Conservation (phyloP, 1,139 yeast species). For the Saccharomyces hybrid region DNA sequence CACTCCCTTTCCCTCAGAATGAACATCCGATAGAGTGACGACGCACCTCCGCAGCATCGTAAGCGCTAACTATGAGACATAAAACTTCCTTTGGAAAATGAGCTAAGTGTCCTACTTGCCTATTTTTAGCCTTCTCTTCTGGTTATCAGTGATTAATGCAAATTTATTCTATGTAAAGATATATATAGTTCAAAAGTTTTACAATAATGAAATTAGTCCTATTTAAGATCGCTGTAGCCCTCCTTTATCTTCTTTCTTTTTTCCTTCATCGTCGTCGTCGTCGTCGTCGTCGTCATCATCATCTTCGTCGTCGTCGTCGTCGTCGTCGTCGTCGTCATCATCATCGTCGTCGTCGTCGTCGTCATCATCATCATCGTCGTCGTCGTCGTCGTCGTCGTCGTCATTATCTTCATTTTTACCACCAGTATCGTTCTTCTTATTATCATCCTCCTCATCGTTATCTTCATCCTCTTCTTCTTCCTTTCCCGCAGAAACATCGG, state of each 20-base stretch:
- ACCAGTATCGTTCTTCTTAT: conserved; percentile 32
- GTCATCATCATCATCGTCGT: conserved; percentile 38
- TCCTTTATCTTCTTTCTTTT: neutral
- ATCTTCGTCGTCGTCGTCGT: conserved; percentile 29
- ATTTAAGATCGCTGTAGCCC: neutral
- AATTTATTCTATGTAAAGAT: neutral
- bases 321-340: conserved; percentile 31
- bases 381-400: conserved; percentile 36
- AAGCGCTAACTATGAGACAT: neutral
- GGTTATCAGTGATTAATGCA: neutral
- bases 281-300: conserved; percentile 14
- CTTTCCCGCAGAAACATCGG: conserved; percentile 73
- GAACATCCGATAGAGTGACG: neutral
- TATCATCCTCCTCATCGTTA: conserved; percentile 41
- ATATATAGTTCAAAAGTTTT: neutral
- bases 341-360: conserved; percentile 16
- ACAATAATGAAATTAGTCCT: neutral
- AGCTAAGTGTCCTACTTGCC: neutral
- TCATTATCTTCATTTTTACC: conserved; percentile 26
- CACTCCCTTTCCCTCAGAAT: neutral
- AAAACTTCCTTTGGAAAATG: neutral
- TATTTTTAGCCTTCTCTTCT: neutral
- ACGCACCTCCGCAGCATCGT: neutral
- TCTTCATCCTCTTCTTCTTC: conserved; percentile 54
- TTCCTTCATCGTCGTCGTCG: conserved; percentile 1